Evolutionary conservation across 106 monocot species (phyloP), one percentile per base, ranked within the genome.

Genomic region (Allium fistulosum): DNA sequence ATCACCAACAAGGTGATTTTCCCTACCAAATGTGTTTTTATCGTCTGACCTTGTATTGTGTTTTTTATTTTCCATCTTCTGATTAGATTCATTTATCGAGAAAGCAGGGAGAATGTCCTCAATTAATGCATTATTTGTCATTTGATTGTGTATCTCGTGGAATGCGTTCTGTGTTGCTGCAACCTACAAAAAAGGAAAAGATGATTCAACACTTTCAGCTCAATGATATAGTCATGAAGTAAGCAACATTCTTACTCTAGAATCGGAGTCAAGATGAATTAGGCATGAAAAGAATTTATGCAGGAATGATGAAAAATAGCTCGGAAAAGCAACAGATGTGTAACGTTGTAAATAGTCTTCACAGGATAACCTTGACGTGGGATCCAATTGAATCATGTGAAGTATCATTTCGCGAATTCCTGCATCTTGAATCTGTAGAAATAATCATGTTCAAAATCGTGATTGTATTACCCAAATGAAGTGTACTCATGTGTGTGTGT

Each of bases 341-440:
- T 82, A 97, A 74, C 68, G 84, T 69, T 92, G 84, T 80, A 97
- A 82, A 79, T 97, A 97, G 62, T 74, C 77, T 75, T 82, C 88
- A 78, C 89, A 97, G 26, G 97, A 89, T 58, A 89, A 69, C 72
- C 97, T 78, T 64, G 70, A 71, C 28, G 88, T 82, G 48, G 97
- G 92, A 75, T 97, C 92, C 78, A 97, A 80, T 69, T 97, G 97
- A 73, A 97, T 97, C 97, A 97, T 97, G 69, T 97, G 97, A 75
- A 92, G 86, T 80, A 97, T 92, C 92, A 97, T 92, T 65, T 82
- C 85, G 57, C 76, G 84, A 59, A 92, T 84, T 61, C 89, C 86
- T 61, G 58, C 57, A 85, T 97, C 97, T 80, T 86, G 92, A 74
- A 97, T 89, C 97, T 97, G 81, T 68, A 84, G 13, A 62, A 17